Base-by-base conservation (phyloP, 495 filamentous ascomycete species). In the Trichoderma virens region DNA sequence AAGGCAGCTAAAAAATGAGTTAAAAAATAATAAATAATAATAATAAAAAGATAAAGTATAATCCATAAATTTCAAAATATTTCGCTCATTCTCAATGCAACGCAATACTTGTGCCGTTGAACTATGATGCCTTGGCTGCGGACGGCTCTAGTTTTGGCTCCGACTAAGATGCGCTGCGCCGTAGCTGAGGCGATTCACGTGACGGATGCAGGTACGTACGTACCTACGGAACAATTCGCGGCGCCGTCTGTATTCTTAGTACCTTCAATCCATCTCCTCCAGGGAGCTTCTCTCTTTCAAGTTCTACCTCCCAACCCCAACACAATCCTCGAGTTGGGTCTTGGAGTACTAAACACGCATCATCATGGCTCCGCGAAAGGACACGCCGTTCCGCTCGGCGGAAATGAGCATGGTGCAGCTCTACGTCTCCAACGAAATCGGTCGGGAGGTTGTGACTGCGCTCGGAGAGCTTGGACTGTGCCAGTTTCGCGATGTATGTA, bases 371-470 rank as follows among this genome's bases (percentile, higher is more conserved):
- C 76, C 79, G 67, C 71, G 75, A 70, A 80, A 89, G 79, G 92
- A 98, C 78, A 96, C 91, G 77, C 88, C 97, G 81, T 97, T 99
- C 89, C 94, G 95, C 82, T 98, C 95, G 73, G 88, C 92, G 89
- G 93, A 98, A 78, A 99, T 99, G 94, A 96, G 92, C 84, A 87
- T 99, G 85, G 95, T 95, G 74, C 94, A 98, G 85, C 88, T 99
- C 69, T 99, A 97, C 79, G 92, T 98, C 71, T 90, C 94, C 67
- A 97, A 96, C 70, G 94, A 99, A 81, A 97, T 98, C 66, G 93
- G 95, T 68, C 86, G 94, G 74, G 94, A 99, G 81, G 93, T 97
- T 68, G 91, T 98, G 64, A 97, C 91, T 73, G 94, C 94, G 61
- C 81, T 99, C 67, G 94, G 94, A 69, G 94, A 98, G 81, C 83